These are phyloP conservation scores for Cadophora sp. DNA, from an alignment of 2,329 filamentous ascomycete genomes.

Conservation along the genomic window DNA sequence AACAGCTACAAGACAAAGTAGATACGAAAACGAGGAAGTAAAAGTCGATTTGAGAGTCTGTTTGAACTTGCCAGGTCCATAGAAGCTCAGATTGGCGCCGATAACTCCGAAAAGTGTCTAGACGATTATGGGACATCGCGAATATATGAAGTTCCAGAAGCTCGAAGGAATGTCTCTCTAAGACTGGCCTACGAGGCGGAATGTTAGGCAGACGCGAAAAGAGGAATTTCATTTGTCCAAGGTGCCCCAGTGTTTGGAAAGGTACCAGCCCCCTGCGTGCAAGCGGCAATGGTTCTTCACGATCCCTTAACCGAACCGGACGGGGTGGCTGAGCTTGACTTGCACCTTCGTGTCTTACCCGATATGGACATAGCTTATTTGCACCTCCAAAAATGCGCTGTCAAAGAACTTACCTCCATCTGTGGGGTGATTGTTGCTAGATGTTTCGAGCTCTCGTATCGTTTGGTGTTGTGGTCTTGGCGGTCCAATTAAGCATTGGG, in stretches of 20 bases:
- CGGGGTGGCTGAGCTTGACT: slow-evolving; percentile 11
- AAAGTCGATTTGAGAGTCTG: background rate
- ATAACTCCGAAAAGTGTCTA: slow-evolving; percentile 1
- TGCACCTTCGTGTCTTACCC: slow-evolving; percentile 14
- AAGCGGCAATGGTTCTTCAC: slow-evolving; percentile 1
- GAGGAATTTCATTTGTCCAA: slow-evolving; percentile 11
- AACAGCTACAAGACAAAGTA: background rate
- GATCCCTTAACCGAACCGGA: slow-evolving; percentile 2
- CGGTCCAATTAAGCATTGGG: background rate
- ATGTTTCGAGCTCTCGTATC: slow-evolving; percentile 14
- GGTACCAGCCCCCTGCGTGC: slow-evolving; percentile 8
- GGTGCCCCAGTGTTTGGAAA: background rate
- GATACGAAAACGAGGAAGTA: background rate
- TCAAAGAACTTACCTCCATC: background rate
- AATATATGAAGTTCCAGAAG: slow-evolving; percentile 18
- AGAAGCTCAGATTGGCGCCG: background rate
- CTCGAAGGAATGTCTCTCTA: slow-evolving; percentile 11
- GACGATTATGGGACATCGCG: slow-evolving; percentile 10
- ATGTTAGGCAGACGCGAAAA: slow-evolving; percentile 14
- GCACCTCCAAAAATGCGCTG: slow-evolving; percentile 17
- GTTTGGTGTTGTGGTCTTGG: slow-evolving; percentile 3
- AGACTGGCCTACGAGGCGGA: slow-evolving; percentile 1
- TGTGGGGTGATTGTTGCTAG: background rate
- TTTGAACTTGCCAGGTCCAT: slow-evolving; percentile 5
- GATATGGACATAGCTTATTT: slow-evolving; percentile 17